Evolutionary conservation across 208 protist species (phyloP), one percentile per base, ranked within the genome.

Genomic region (Leishmania tarentolae): DNA sequence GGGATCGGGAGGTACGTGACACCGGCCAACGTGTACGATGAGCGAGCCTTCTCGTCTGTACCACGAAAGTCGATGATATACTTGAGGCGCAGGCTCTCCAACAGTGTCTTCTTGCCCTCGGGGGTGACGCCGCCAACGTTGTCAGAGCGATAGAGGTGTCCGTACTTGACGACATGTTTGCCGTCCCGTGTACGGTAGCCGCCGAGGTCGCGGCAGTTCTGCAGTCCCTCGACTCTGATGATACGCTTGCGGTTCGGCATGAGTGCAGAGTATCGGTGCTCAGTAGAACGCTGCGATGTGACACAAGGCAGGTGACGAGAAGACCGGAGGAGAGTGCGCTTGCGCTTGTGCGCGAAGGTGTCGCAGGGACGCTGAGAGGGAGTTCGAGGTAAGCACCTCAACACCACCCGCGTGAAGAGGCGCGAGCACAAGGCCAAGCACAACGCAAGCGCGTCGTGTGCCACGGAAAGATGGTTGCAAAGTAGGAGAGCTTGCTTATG

Each of bases 131-230:
- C 71, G 42, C 79, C 71, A 50, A 86, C 71, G 71, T 84, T 74
- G 73, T 92, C 84, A 56, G 82, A 71, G 63, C 88, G 86, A 75
- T 87, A 90, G 68, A 92, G 69, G 63, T 76, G 82, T 31, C 77
- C 82, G 70, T 81, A 87, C 47, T 75, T 75, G 19, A 88, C 81
- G 35, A 76, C 72, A 44, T 69, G 66, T 52, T 66, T 77, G 31
- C 86, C 83, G n/a, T 86, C 83, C 3, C 19, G 44, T 3, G 86
- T 90, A 46, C 46, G 61, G 72, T 90, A 92, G 15, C 88, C 88
- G 59, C 88, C 86, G 40, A 89, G 68, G 59, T 92, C 88, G n/a
- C 88, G 86, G 65, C 83, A 90, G 81, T 90, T 90, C 40, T 75
- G 56, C 72, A 85, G 70, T 24, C 79, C 78, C 8, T 40, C 50